Evolutionary conservation across 345 rosid species (phyloP).

Genomic region (Citrus australasica): DNA sequence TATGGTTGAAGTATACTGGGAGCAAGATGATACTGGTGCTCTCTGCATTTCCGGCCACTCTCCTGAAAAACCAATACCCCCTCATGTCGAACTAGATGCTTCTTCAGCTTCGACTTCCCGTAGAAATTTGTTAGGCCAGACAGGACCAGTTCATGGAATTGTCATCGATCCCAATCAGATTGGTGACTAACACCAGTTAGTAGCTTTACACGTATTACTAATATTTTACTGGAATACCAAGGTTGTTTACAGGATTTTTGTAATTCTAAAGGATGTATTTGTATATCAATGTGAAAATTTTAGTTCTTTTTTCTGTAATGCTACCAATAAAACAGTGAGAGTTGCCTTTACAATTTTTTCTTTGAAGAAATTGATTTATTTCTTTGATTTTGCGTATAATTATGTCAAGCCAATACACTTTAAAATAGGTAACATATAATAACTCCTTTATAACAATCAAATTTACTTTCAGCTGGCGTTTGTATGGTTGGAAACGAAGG

Average conservation of each 20-base stretch:
- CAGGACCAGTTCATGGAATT: constrained; percentile 47
- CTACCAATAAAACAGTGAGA: background rate
- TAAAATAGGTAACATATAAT: no score
- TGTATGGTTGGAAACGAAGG: no score
- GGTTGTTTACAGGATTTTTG: background rate
- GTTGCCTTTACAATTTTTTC: no score
- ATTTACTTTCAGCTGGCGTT: no score
- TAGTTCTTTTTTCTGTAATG: background rate
- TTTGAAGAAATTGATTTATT: no score
- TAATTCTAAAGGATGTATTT: background rate
- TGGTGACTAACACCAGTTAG: background rate
- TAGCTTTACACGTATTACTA: background rate
- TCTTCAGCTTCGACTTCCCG: constrained; percentile 26
- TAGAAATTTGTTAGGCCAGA: constrained; percentile 28
- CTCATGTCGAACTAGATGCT: constrained; percentile 23
- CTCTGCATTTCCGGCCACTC: constrained; percentile 87
- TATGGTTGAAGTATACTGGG: constrained; percentile 94
- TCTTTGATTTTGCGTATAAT: no score
- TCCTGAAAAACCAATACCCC: constrained; percentile 62
- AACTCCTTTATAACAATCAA: no score
- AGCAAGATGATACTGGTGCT: constrained; percentile 80
- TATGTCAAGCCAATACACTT: no score
- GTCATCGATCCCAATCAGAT: constrained; percentile 54
- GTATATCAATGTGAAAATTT: background rate
- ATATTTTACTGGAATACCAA: background rate